phyloP scores from a whole-genome alignment of 306 rosid genomes.

The Fagus crenata region DNA sequence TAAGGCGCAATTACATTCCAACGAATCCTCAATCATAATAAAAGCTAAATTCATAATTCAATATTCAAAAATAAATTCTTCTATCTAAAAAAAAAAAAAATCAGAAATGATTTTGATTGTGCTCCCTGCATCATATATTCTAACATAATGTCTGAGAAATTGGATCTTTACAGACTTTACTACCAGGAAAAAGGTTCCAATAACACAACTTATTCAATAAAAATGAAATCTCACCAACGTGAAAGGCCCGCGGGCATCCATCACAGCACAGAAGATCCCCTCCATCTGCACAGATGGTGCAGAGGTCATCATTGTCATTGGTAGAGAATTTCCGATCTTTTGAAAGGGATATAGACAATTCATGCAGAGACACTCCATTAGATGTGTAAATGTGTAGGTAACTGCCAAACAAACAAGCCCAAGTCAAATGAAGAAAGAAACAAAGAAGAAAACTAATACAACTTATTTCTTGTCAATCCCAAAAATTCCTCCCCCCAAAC shows the following conservation, averaged over 20 bases:
- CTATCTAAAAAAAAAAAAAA: too few relatives aligned
- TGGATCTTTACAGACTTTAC: background rate
- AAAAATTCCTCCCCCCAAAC: constrained; percentile 9
- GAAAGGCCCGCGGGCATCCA: constrained; percentile 93
- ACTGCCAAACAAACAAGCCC: constrained; percentile 47
- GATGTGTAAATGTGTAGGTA: constrained; percentile 87
- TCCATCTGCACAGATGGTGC: constrained; percentile 75
- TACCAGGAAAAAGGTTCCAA: background rate
- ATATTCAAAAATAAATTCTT: too few relatives aligned
- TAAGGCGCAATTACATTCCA: too few relatives aligned
- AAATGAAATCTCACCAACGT: constrained; percentile 53
- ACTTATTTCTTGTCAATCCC: background rate
- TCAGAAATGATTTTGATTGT: too few relatives aligned
- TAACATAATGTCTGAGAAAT: background rate
- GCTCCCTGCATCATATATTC: too few relatives aligned
- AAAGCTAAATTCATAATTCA: too few relatives aligned
- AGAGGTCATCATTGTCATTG: constrained; percentile 74
- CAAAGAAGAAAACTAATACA: background rate
- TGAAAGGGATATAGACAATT: constrained; percentile 69
- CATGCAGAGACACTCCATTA: constrained; percentile 91
- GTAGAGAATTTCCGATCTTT: constrained; percentile 55
- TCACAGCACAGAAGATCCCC: constrained; percentile 89
- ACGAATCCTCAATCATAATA: too few relatives aligned
- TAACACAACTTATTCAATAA: background rate
- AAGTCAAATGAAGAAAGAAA: constrained; percentile 19